Percentiles rank a stretch among this genome's conserved stretches.
Conservation (phyloP, 192 early-diverging fungal species). For the Coemansia sp. region DNA sequence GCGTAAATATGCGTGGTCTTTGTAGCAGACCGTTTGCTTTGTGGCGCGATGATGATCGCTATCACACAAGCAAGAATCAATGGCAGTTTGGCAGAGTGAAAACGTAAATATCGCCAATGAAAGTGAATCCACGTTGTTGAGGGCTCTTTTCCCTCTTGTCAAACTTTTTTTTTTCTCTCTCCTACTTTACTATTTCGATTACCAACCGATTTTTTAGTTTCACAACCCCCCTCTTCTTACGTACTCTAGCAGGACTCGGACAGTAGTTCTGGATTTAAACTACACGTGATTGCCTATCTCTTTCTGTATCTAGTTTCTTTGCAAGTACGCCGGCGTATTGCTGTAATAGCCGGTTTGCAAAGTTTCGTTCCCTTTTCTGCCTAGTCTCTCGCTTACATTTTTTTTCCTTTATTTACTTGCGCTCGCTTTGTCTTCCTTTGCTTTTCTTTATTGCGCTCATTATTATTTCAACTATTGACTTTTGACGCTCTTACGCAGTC, state of each 20-base stretch:
- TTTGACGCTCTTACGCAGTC: not conserved
- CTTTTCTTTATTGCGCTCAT: not conserved
- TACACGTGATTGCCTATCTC: not conserved
- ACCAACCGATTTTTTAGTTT: not conserved
- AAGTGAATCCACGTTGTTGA: not conserved
- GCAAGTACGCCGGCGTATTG: not conserved
- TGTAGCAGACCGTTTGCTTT: slow-evolving; percentile 4
- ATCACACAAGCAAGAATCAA: slow-evolving; percentile 5
- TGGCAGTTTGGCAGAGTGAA: not conserved
- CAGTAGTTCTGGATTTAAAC: not conserved
- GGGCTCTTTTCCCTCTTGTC: not conserved
- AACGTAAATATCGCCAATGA: not conserved
- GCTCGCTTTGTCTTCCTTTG: not conserved
- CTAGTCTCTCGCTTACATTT: not conserved
- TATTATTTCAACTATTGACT: not conserved
- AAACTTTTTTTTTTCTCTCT: not conserved
- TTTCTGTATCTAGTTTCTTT: not conserved
- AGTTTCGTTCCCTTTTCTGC: not conserved
- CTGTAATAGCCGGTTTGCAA: not conserved
- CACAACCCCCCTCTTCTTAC: not conserved
- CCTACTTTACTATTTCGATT: not conserved
- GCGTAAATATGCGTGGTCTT: not conserved
- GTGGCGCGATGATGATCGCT: slow-evolving; percentile 12
- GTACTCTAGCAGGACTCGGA: not conserved
- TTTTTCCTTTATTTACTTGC: not conserved